Base-by-base conservation (phyloP, 1,284 basidiomycete genomes). In the Stygiomarasmius scandens region DNA sequence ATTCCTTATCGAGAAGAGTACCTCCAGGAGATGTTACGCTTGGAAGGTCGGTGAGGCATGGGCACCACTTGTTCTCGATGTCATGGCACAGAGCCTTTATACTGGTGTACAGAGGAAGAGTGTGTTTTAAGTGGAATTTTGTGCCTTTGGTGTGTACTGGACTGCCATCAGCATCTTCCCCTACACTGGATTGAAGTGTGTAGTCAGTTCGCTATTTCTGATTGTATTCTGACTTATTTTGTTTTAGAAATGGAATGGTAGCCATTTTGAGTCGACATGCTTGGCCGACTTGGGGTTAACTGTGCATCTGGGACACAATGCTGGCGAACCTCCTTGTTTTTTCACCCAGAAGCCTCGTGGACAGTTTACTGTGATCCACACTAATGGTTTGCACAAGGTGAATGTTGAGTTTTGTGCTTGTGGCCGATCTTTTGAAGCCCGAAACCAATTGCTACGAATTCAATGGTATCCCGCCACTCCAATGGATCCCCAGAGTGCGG, bases 391-490 rank as follows among this genome's bases (percentile, higher is more conserved):
- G 5, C 56, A 61, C 34, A 9, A 23, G 5, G 44, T 61, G 1
- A n/a, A 6, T n/a, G 20, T 58, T 1, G 23, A 44, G 14, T 61
- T 55, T 29, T 61, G 60, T 38, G 54, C 49, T 3, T 61, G 57
- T 38, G 16, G 16, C 2, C 3, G 16, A 14, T 19, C n/a, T 2
- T 20, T 22, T 38, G 22, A 49, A n/a, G 19, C 27, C 6, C 23
- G 34, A 3, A 46, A 36, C 3, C 56, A 58, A 22, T 34, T 58
- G 1, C 29, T 58, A 12, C 36, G 48, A 22, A 22, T 43, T n/a
- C 27, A 45, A 2, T 58, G 43, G 51, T 58, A 43, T 9, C 59
- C 59, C 0, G 54, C 59, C 0, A 57, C 58, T 1, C 14, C 16
- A 2, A 50, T 52, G 19, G 29, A 55, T 6, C 63, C 57, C 1